Conservation (phyloP, 192 early-diverging fungal species). For the Obelidium mucronatum region DNA sequence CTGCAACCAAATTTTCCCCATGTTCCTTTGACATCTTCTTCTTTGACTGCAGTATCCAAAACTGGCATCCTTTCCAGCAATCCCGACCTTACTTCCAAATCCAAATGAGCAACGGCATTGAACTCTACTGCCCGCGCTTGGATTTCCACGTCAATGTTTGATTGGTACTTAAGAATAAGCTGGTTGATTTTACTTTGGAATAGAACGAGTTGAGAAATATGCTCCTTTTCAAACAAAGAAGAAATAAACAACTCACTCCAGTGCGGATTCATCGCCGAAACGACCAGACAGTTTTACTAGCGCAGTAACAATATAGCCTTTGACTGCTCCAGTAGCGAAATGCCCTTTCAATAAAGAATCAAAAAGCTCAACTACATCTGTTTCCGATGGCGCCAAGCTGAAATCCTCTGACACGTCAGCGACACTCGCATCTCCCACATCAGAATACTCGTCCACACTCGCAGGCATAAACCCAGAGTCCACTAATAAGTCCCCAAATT, state of each 20-base stretch:
- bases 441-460: constrained; percentile 6
- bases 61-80: constrained; percentile 91
- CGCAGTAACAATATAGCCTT: constrained; percentile 83
- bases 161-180: constrained; percentile 64
- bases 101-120: constrained; percentile 69
- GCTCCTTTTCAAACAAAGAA: not conserved
- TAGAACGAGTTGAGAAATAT: not conserved
- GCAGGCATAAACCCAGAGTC: constrained; percentile 42
- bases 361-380: constrained; percentile 51
- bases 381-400: constrained; percentile 13
- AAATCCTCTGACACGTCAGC: not conserved
- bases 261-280: constrained; percentile 61
- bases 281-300: constrained; percentile 88
- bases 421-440: constrained; percentile 1
- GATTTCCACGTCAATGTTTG: constrained; percentile 86
- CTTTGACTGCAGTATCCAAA: constrained; percentile 60
- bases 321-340: constrained; percentile 76
- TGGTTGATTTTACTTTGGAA: constrained; percentile 54
- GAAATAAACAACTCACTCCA: constrained; percentile 39
- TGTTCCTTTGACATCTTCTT: constrained; percentile 57
- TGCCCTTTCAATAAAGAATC: constrained; percentile 78
- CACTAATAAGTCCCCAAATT: constrained; percentile 93
- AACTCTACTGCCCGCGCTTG: constrained; percentile 96
- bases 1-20: constrained; percentile 31
- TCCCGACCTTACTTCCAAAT: constrained; percentile 55